phyloP scores from a whole-genome alignment of 345 rosid genomes.

The Eucalyptus pumila region DNA sequence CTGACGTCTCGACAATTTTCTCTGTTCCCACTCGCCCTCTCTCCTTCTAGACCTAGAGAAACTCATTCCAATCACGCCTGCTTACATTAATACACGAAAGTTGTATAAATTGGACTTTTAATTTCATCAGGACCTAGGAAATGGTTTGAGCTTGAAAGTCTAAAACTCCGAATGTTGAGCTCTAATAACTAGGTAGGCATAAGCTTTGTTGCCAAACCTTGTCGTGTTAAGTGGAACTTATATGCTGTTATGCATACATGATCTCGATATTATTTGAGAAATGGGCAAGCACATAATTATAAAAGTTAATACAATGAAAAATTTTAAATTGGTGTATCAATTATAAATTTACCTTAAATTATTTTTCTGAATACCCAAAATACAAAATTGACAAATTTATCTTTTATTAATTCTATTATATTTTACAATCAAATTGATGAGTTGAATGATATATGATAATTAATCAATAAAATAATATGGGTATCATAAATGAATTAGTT shows the following conservation, averaged over 20 bases:
- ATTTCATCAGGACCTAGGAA: not conserved
- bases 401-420: accelerated
- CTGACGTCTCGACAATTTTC: not conserved
- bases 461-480: accelerated
- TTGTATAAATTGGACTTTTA: not conserved
- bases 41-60: not conserved
- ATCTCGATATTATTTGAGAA: not conserved
- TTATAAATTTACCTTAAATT: too few relatives aligned
- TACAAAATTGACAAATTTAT: too few relatives aligned
- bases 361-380: too few relatives aligned
- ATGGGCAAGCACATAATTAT: too few relatives aligned
- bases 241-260: not conserved
- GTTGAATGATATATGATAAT: too few relatives aligned
- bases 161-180: not conserved
- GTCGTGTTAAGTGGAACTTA: not conserved
- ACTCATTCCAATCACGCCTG: not conserved
- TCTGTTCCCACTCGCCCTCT: not conserved
- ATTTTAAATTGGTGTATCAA: accelerated
- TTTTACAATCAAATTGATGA: too few relatives aligned
- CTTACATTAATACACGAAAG: not conserved
- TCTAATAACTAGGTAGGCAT: not conserved
- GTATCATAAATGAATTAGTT: too few relatives aligned
- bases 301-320: too few relatives aligned
- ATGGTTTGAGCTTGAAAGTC: not conserved
- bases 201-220: not conserved